These are phyloP conservation scores for Eucommia ulmoides DNA, from an alignment of 257 asterid species.

Conservation along the genomic window DNA sequence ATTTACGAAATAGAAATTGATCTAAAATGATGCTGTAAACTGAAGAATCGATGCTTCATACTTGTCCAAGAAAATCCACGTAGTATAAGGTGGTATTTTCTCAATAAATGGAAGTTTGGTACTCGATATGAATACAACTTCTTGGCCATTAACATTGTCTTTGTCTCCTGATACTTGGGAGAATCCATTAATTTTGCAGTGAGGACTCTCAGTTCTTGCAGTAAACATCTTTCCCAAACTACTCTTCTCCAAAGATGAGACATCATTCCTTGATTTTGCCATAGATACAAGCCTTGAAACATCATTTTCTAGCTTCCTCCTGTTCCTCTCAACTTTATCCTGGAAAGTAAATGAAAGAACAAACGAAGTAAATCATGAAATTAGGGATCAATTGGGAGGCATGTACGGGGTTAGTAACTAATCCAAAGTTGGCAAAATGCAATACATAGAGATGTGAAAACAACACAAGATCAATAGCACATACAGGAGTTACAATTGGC, in stretches of 20 bases:
- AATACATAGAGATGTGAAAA: neutral
- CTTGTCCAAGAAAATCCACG: conserved; percentile 89
- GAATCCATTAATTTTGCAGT: conserved; percentile 37
- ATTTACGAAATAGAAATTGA: too few relatives aligned
- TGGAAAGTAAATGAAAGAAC: conserved; percentile 11
- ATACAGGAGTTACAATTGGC: neutral
- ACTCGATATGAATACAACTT: conserved; percentile 42
- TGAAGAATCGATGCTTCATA: too few relatives aligned
- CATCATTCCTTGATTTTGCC: conserved; percentile 44
- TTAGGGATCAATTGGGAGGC: too few relatives aligned
- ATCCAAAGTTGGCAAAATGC: neutral
- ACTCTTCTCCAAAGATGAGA: conserved; percentile 16
- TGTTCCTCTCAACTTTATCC: conserved; percentile 56
- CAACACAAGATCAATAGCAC: neutral
- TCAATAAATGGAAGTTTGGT: conserved; percentile 59
- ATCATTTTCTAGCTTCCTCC: conserved; percentile 30
- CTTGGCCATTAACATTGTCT: conserved; percentile 41
- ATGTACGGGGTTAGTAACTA: too few relatives aligned
- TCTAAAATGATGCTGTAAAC: too few relatives aligned
- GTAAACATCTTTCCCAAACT: conserved; percentile 46
- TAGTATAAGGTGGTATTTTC: conserved; percentile 75
- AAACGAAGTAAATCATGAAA: neutral
- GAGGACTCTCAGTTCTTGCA: conserved; percentile 53
- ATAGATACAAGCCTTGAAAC: conserved; percentile 30
- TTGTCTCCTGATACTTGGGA: conserved; percentile 43